Percentiles rank a stretch among this genome's conserved stretches.
phyloP scores from a whole-genome alignment of 192 early-diverging fungal genomes.

The Phlyctochytrium arcticum region DNA sequence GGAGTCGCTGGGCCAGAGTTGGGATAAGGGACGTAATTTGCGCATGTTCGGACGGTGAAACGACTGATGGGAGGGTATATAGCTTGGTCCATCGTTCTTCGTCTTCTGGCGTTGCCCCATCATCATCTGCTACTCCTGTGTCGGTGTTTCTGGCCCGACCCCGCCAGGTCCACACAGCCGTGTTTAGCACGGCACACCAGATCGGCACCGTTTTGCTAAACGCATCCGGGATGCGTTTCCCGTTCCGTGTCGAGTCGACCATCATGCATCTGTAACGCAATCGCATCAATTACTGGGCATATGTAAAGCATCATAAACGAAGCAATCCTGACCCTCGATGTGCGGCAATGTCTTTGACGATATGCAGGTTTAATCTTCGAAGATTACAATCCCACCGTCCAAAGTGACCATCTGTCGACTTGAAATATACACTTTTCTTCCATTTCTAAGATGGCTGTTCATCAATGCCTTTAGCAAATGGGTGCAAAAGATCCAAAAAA shows the following conservation, averaged over 20 bases:
- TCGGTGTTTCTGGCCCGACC: neutral
- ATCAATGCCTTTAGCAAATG: slow-evolving; percentile 15
- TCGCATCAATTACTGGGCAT: neutral
- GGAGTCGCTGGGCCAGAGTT: slow-evolving; percentile 52
- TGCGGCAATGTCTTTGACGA: slow-evolving; percentile 52
- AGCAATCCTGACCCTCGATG: slow-evolving; percentile 50
- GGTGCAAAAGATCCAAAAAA: neutral
- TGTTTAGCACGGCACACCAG: slow-evolving; percentile 81
- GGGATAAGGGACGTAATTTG: slow-evolving; percentile 61
- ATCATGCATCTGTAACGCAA: slow-evolving; percentile 62
- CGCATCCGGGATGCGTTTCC: slow-evolving; percentile 81
- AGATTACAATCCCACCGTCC: slow-evolving; percentile 82
- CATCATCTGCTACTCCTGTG: neutral
- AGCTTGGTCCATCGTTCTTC: slow-evolving; percentile 53
- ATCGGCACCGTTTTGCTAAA: slow-evolving; percentile 85
- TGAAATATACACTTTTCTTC: slow-evolving; percentile 81
- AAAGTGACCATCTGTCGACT: slow-evolving; percentile 91
- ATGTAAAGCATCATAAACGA: neutral
- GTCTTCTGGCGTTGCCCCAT: neutral
- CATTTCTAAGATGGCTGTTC: no score
- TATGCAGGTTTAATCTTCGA: slow-evolving; percentile 72
- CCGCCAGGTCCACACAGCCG: slow-evolving; percentile 21
- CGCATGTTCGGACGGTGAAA: slow-evolving; percentile 66
- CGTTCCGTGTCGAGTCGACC: slow-evolving; percentile 82
- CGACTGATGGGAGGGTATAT: slow-evolving; percentile 57